Evolutionary conservation across 2,329 filamentous ascomycete genomes (phyloP).

Genomic region (Ceratocystis lukuohia): DNA sequence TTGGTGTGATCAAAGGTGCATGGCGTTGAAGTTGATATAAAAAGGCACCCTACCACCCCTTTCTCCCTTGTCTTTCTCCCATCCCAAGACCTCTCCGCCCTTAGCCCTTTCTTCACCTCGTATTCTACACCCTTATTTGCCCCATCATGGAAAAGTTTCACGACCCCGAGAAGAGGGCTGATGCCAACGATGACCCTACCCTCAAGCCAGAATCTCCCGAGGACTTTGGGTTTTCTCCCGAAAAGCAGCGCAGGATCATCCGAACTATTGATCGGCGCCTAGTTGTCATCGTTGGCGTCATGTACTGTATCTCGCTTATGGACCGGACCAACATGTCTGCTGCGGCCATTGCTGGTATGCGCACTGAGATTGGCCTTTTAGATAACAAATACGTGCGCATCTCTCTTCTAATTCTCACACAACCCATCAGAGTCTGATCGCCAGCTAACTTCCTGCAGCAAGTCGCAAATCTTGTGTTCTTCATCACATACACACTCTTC

Average conservation of each 20-base stretch:
- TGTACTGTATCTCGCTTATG: slow-evolving; percentile 67
- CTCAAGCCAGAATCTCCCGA: slow-evolving; percentile 15
- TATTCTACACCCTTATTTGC: neutral
- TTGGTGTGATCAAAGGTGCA: neutral
- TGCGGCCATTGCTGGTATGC: slow-evolving; percentile 57
- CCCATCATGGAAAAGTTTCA: slow-evolving; percentile 4
- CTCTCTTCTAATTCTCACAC: neutral
- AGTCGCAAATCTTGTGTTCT: slow-evolving; percentile 59
- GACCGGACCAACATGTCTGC: slow-evolving; percentile 65
- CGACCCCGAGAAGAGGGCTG: slow-evolving; percentile 21
- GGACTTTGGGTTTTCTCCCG: slow-evolving; percentile 39
- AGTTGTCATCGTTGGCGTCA: slow-evolving; percentile 45
- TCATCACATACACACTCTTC: slow-evolving; percentile 58
- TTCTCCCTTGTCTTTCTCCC: neutral
- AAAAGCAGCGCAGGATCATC: slow-evolving; percentile 55
- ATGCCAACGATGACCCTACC: slow-evolving; percentile 10
- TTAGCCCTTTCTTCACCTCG: too few species aligned
- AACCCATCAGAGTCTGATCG: neutral
- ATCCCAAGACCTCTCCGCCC: too few species aligned
- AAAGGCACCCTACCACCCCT: neutral
- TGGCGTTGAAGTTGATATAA: neutral
- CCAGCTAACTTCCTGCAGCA: neutral
- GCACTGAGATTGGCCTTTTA: slow-evolving; percentile 33
- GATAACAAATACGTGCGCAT: slow-evolving; percentile 34
- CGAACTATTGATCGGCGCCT: slow-evolving; percentile 54